phyloP scores from a whole-genome alignment of 495 filamentous ascomycete genomes.

The Niebla homalea region DNA sequence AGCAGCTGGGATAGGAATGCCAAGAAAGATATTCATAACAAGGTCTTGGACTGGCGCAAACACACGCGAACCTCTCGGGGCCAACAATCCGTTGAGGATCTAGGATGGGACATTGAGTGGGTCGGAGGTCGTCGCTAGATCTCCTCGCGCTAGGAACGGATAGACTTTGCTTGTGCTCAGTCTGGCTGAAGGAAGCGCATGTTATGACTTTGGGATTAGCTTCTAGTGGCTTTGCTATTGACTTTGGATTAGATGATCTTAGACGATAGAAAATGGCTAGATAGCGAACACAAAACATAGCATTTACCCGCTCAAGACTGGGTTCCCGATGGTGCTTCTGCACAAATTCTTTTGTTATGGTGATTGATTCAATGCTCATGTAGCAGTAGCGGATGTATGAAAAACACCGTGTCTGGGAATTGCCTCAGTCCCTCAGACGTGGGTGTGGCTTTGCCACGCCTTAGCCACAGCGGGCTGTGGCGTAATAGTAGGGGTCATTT shows the following conservation, averaged over 20 bases:
- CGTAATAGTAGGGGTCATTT: no score
- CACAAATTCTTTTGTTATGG: no score
- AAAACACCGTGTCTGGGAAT: no score
- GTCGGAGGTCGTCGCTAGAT: constrained; percentile 65
- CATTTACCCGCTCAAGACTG: constrained; percentile 15
- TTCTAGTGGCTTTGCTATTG: neutral
- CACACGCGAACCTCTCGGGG: constrained; percentile 23
- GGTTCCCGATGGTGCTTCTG: neutral
- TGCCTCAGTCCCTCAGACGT: no score
- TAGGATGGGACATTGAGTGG: constrained; percentile 63
- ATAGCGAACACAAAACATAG: constrained; percentile 12
- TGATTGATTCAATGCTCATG: no score
- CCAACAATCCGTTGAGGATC: constrained; percentile 22
- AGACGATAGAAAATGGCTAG: neutral
- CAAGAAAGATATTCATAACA: constrained; percentile 32
- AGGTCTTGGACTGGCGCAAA: constrained; percentile 52
- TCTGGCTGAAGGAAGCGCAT: constrained; percentile 4
- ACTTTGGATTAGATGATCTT: constrained; percentile 5
- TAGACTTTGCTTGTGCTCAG: constrained; percentile 40
- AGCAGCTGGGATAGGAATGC: constrained; percentile 35
- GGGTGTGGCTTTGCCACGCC: no score
- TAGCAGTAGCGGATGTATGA: no score
- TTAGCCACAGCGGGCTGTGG: no score
- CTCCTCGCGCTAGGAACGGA: constrained; percentile 16
- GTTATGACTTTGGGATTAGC: constrained; percentile 5